Evolutionary conservation across 164 flowering plant species (phyloP), one percentile per base, ranked within the genome.

Genomic region (Macadamia integrifolia): DNA sequence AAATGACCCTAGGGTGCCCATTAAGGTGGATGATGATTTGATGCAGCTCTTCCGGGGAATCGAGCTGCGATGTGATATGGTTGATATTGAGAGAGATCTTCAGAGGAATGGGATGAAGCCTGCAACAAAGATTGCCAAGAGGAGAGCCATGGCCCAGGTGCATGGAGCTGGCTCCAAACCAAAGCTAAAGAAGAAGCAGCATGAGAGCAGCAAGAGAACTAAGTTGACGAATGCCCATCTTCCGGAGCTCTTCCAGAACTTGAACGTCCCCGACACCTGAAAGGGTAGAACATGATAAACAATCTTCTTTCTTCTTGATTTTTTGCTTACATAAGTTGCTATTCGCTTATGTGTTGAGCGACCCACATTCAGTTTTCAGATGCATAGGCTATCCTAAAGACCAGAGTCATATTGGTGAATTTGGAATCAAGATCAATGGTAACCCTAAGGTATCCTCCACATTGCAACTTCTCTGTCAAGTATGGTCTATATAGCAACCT

Each of bases 101-200:
- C 82, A 76, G 76, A 84, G 81, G 82, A 84, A 81, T 59, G 87
- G 87, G 28, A 78, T 84, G 82, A 84, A 80, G 58, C 85, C 87
- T 11, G 82, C 83, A 9, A 84, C 87, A 43, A 81, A 84, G 62
- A 81, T 85, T 11, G 85, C 85, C 42, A 72, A 73, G 73, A 78
- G 85, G 72, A 81, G 81, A 62, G 80, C 80, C 17, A 66, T 71
- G 74, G 87, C 84, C 13, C 85, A 84, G 71, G 70, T 80, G 40
- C 82, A 80, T n/a, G 83, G 85, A 42, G 65, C 80, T 61, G 14
- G 74, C 11, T 59, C 75, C 46, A 81, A 81, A 66, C 59, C 75
- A n/a, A 84, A 81, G 69, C 58, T 73, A 55, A 81, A 81, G 80
- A 80, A 80, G 77, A 84, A 81, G 69, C 74, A 70, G 71, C 74